These are phyloP conservation scores for Xylariaceae sp. DNA, from an alignment of 2,329 filamentous ascomycete species.

Conservation along the genomic window DNA sequence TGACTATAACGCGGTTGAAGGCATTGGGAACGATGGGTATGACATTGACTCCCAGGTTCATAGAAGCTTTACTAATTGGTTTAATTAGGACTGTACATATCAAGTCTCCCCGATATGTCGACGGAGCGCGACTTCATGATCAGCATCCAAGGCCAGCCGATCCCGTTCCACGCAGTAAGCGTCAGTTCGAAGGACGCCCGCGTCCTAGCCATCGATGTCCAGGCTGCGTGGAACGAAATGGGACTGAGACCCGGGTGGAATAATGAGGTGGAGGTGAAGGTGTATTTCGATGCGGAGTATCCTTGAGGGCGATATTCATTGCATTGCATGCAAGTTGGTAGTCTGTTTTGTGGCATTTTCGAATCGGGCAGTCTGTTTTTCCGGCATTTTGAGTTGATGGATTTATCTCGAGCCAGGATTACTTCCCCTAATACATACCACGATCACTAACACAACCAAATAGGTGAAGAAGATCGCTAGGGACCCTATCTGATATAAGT, in stretches of 20 bases:
- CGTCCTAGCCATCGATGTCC: conserved; percentile 72
- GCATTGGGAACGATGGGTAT: conserved; percentile 69
- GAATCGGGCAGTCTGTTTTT: too few relatives aligned
- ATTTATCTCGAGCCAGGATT: too few relatives aligned
- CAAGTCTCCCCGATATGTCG: conserved; percentile 55
- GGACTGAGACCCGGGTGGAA: conserved; percentile 66
- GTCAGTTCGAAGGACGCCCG: conserved; percentile 46
- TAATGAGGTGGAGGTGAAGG: conserved; percentile 69
- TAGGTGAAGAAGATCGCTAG: too few relatives aligned
- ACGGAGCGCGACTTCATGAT: conserved; percentile 66
- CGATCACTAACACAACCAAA: too few relatives aligned
- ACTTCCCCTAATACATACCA: too few relatives aligned
- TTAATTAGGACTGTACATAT: conserved; percentile 66
- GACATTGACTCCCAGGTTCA: conserved; percentile 18
- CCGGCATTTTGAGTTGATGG: too few relatives aligned
- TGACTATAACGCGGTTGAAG: conserved; percentile 67
- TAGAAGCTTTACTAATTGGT: conserved; percentile 12
- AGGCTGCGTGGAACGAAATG: conserved; percentile 71
- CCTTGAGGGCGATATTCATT: conserved; percentile 11
- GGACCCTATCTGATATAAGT: too few relatives aligned
- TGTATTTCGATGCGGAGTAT: conserved; percentile 46
- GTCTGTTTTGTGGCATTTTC: too few relatives aligned
- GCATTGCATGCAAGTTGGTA: too few relatives aligned
- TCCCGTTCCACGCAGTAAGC: conserved; percentile 62
- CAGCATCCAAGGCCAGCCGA: conserved; percentile 64